phyloP scores from a whole-genome alignment of 768 basidiomycete genomes.

The Lentinus tigrinus region DNA sequence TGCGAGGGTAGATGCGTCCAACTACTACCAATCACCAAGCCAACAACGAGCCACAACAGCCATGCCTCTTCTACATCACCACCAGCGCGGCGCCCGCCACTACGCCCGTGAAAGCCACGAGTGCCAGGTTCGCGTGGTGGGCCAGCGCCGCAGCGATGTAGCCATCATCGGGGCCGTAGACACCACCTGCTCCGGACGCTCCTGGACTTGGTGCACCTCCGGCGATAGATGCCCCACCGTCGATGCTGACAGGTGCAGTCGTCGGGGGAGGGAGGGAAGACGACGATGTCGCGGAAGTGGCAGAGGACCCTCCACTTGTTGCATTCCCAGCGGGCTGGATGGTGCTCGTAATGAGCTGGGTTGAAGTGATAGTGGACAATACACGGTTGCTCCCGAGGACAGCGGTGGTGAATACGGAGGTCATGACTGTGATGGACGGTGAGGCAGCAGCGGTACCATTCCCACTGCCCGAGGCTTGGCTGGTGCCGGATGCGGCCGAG shows the following conservation, averaged over 20 bases:
- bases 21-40: conserved; percentile 2
- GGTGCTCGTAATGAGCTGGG: conserved; percentile 49
- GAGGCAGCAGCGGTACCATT: conserved; percentile 28
- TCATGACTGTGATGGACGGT: conserved; percentile 11
- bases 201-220: conserved; percentile 65
- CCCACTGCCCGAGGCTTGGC: conserved; percentile 9
- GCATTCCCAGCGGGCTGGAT: conserved; percentile 25
- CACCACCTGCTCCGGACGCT: conserved; percentile 39
- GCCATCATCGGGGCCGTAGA: conserved; percentile 66
- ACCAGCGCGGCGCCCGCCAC: conserved; percentile 49
- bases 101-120: conserved; percentile 45
- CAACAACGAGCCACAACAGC: conserved; percentile 1
- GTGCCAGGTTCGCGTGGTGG: conserved; percentile 43
- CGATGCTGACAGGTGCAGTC: conserved; percentile 56
- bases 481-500: background rate
- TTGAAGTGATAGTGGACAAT: conserved; percentile 34
- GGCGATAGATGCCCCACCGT: conserved; percentile 49
- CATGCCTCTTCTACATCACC: conserved; percentile 33
- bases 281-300: conserved; percentile 33
- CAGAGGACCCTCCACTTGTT: conserved; percentile 25
- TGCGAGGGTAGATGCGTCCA: conserved; percentile 6
- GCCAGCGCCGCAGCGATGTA: conserved; percentile 59
- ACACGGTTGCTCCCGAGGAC: conserved; percentile 41
- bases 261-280: conserved; percentile 44
- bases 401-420: conserved; percentile 34